Base-by-base conservation (phyloP, 2,329 filamentous ascomycete genomes). In the Nectriaceae sp. region DNA sequence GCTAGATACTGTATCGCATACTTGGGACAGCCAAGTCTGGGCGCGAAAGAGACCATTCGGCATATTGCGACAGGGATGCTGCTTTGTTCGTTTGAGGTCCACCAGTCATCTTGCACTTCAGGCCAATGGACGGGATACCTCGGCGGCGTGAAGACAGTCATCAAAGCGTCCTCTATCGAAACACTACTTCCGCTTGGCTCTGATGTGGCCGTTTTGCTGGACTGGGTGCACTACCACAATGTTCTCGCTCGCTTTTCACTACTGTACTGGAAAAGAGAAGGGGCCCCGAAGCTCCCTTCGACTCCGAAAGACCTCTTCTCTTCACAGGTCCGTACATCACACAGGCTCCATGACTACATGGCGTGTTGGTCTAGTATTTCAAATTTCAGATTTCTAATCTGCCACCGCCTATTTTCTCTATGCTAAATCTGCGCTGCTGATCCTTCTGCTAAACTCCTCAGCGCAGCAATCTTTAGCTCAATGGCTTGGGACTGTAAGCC, bases 391-490 rank as follows among this genome's bases (percentile, higher is more conserved):
- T 31, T 31, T 31, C 26, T 15, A 31, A 31, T 15, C 26, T 31
- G 26, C 26, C 26, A 15, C 26, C 26, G 26, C 26, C 15, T 10
- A 15, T 31, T 15, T 15, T 31, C 26, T 31, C 26, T 10, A 31
- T 31, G 15, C 15, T 31, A 31, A 15, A 31, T 31, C 26, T 31
- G 26, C 26, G 26, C 52, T 18, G 55, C 52, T 5, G 61, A 53
- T 11, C 58, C 59, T 18, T 48, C 48, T 10, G 57, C 51, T 8
- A 67, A 53, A 4, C 47, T 49, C 2, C 45, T 40, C 1, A 66
- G 53, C 0, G 64, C 58, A 3, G 53, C 37, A 21, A 65, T 45
- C 37, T 67, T 66, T 20, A 66, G 43, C 19, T 55, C 19, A 26
- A 60, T 47, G 1, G 58, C 54, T n/a, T 64, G 51, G 10, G 47